phyloP scores from a whole-genome alignment of 1,284 basidiomycete genomes.

The Heterobasidion annosum region DNA sequence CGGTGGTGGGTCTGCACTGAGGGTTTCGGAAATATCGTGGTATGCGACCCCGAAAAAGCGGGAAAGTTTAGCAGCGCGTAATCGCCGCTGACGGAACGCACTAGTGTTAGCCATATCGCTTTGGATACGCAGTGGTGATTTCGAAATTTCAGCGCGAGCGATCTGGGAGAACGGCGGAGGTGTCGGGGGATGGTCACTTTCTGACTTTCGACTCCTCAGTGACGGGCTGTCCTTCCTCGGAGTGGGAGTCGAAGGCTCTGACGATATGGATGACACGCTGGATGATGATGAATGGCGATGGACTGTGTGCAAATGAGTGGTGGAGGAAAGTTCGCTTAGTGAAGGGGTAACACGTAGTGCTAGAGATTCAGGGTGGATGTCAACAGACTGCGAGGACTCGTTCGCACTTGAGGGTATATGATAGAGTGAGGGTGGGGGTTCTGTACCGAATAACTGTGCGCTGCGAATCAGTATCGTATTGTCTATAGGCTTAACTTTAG shows the following conservation, averaged over 20 bases:
- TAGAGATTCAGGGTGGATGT: slow-evolving; percentile 11
- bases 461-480: neutral
- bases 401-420: slow-evolving; percentile 15
- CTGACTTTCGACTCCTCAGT: neutral
- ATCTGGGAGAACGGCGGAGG: neutral
- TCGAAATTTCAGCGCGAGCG: neutral
- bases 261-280: slow-evolving; percentile 14
- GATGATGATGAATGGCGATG: slow-evolving; percentile 5
- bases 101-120: neutral
- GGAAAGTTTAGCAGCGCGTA: slow-evolving; percentile 44
- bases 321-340: slow-evolving; percentile 11
- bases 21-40: slow-evolving; percentile 27
- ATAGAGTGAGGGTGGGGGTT: slow-evolving; percentile 26
- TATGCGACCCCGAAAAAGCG: slow-evolving; percentile 52
- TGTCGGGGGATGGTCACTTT: neutral
- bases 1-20: slow-evolving; percentile 11
- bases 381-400: slow-evolving; percentile 4
- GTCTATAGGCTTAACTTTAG: neutral
- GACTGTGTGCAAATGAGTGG: neutral
- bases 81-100: slow-evolving; percentile 31
- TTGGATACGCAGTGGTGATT: neutral
- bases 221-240: neutral
- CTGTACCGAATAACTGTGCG: slow-evolving; percentile 38
- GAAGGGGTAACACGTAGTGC: slow-evolving; percentile 15
- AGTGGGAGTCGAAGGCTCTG: slow-evolving; percentile 8